These are phyloP conservation scores for Vitis hybrid DNA, from an alignment of 177 flowering plant genomes.

Conservation along the genomic window DNA sequence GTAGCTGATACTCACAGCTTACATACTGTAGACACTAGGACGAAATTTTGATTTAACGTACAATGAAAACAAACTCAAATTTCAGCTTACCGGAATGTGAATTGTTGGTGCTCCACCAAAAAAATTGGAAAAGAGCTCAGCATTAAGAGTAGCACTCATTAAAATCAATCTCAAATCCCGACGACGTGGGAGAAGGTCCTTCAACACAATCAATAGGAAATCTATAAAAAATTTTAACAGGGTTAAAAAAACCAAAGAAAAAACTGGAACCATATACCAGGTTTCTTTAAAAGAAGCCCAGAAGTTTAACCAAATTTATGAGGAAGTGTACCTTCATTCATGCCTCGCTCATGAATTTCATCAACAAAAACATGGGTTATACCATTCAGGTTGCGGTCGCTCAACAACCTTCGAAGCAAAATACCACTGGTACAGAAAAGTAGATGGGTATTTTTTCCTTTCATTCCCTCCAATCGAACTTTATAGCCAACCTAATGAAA, in stretches of 20 bases:
- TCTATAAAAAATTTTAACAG: conserved; percentile 39
- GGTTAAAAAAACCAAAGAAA: conserved; percentile 2
- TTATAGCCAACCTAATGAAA: conserved; percentile 94
- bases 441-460: conserved; percentile 96
- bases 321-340: conserved; percentile 84
- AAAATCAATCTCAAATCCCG: conserved; percentile 90
- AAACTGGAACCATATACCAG: not conserved
- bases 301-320: not conserved
- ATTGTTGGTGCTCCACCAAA: conserved; percentile 90
- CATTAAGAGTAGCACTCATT: conserved; percentile 99
- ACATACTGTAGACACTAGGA: not conserved
- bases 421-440: conserved; percentile 99
- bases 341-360: conserved; percentile 99
- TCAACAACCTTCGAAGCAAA: conserved; percentile 80
- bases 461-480: conserved; percentile 98
- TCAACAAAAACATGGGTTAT: conserved; percentile 98
- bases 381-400: conserved; percentile 88
- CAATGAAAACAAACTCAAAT: conserved; percentile 3
- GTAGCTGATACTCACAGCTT: too few species aligned
- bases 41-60: not conserved
- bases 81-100: conserved; percentile 87
- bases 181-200: conserved; percentile 98
- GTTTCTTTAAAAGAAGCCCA: not conserved
- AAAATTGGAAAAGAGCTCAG: conserved; percentile 87
- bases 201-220: conserved; percentile 89